These are phyloP conservation scores for Spathaspora girioi DNA, from an alignment of 805 yeast species.

Conservation along the genomic window DNA sequence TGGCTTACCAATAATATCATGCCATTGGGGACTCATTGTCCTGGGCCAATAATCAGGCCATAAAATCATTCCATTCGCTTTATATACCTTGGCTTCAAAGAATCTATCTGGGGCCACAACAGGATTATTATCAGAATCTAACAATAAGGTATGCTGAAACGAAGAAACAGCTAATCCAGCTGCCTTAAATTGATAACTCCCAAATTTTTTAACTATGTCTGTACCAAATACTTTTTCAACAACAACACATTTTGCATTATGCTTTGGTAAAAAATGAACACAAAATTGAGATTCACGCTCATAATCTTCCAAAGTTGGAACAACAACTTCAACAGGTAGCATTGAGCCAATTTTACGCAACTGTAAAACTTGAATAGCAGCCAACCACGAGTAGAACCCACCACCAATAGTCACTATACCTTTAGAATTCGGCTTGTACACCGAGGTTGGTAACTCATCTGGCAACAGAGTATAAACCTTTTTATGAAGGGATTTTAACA, in stretches of 20 bases:
- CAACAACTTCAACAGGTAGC: slow-evolving; percentile 48
- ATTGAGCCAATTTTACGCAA: slow-evolving; percentile 39
- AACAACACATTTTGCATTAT: slow-evolving; percentile 44
- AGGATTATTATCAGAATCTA: slow-evolving; percentile 53
- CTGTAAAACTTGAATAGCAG: slow-evolving; percentile 45
- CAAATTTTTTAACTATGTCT: slow-evolving; percentile 18
- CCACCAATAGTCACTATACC: slow-evolving; percentile 54
- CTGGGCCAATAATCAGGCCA: slow-evolving; percentile 75
- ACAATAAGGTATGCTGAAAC: slow-evolving; percentile 44
- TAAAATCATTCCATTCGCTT: slow-evolving; percentile 46
- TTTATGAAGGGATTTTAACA: slow-evolving; percentile 4
- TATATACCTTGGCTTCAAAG: slow-evolving; percentile 41
- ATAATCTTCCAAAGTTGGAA: slow-evolving; percentile 41
- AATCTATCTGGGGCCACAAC: slow-evolving; percentile 39
- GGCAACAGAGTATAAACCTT: slow-evolving; percentile 5
- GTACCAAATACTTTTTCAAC: slow-evolving; percentile 26
- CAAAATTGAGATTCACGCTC: slow-evolving; percentile 41
- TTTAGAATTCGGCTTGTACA: slow-evolving; percentile 20
- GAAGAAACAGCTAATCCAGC: slow-evolving; percentile 59
- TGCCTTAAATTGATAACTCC: slow-evolving; percentile 50
- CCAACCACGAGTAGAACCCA: slow-evolving; percentile 47
- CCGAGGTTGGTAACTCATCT: slow-evolving; percentile 31
- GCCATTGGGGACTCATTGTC: slow-evolving; percentile 57
- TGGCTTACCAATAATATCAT: slow-evolving; percentile 36
- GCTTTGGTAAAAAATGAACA: slow-evolving; percentile 36